Conservation (phyloP, 495 filamentous ascomycete species). For the Xylaria venustula region DNA sequence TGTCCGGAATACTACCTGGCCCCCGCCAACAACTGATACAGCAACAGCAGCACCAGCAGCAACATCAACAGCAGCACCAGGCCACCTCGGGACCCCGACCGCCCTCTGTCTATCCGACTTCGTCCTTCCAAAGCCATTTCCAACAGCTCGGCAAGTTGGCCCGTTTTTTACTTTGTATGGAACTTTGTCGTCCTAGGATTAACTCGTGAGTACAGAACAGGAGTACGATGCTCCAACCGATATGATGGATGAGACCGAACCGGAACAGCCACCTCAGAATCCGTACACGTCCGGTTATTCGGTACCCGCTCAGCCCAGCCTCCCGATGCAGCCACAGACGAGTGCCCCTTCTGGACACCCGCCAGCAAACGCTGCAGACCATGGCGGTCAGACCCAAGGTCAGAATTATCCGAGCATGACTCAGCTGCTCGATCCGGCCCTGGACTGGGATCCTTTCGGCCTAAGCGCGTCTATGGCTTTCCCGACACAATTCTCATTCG, state of each 20-base stretch:
- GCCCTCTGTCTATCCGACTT: slow-evolving; percentile 69
- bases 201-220: slow-evolving; percentile 86
- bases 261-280: slow-evolving; percentile 64
- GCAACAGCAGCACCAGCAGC: slow-evolving; percentile 36
- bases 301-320: slow-evolving; percentile 30
- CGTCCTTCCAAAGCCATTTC: slow-evolving; percentile 85
- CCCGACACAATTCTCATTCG: slow-evolving; percentile 83
- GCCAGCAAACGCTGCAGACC: slow-evolving; percentile 27
- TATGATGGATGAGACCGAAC: slow-evolving; percentile 81
- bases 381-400: slow-evolving; percentile 37
- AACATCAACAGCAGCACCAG: slow-evolving; percentile 41
- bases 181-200: slow-evolving; percentile 80
- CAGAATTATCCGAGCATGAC: slow-evolving; percentile 58
- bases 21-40: slow-evolving; percentile 33
- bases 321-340: slow-evolving; percentile 42
- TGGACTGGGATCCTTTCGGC: slow-evolving; percentile 89
- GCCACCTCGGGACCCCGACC: slow-evolving; percentile 36
- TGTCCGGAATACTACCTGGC: slow-evolving; percentile 48
- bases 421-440: slow-evolving; percentile 72
- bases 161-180: slow-evolving; percentile 59
- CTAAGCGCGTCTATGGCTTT: slow-evolving; percentile 92
- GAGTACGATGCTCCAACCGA: slow-evolving; percentile 97
- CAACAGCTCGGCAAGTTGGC: slow-evolving; percentile 95
- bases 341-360: slow-evolving; percentile 37
- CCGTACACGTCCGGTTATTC: slow-evolving; percentile 55